A percentile compares a stretch with the other conserved stretches of the same genome.
These are phyloP conservation scores for Fremontodendron californicum DNA, from an alignment of 345 rosid genomes.

Conservation along the genomic window DNA sequence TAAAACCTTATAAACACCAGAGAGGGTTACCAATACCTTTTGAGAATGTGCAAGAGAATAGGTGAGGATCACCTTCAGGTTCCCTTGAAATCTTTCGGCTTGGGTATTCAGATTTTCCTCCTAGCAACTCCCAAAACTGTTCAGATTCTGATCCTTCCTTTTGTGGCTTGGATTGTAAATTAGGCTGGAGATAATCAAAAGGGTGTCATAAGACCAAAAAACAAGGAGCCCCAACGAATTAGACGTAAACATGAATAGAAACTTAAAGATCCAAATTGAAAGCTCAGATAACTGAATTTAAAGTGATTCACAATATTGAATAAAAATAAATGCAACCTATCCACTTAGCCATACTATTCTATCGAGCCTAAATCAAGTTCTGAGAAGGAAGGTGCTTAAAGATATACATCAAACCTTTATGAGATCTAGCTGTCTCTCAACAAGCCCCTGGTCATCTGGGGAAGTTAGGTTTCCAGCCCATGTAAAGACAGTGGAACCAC, in stretches of 20 bases:
- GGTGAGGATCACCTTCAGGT: constrained; percentile 89
- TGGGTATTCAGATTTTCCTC: constrained; percentile 83
- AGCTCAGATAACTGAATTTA: background rate
- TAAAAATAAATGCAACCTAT: background rate
- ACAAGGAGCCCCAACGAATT: background rate
- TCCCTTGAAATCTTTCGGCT: constrained; percentile 65
- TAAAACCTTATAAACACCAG: constrained; percentile 13
- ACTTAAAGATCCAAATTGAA: constrained; percentile 7
- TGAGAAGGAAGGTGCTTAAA: constrained; percentile 3
- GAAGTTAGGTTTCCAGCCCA: constrained; percentile 89
- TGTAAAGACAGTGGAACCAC: constrained; percentile 67
- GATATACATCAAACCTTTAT: constrained; percentile 61
- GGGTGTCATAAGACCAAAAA: constrained; percentile 2
- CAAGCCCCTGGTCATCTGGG: constrained; percentile 71
- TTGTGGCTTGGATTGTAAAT: constrained; percentile 68
- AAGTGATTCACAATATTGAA: background rate
- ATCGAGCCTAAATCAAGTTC: background rate
- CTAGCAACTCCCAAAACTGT: constrained; percentile 84
- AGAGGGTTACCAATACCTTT: constrained; percentile 44
- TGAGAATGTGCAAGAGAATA: constrained; percentile 74
- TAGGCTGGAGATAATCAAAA: constrained; percentile 59
- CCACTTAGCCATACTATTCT: background rate
- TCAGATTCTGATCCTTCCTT: constrained; percentile 95
- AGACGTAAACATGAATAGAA: constrained; percentile 4
- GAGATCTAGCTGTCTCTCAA: constrained; percentile 92